Conservation (phyloP, 1,139 yeast species). For the Candida sp. region DNA sequence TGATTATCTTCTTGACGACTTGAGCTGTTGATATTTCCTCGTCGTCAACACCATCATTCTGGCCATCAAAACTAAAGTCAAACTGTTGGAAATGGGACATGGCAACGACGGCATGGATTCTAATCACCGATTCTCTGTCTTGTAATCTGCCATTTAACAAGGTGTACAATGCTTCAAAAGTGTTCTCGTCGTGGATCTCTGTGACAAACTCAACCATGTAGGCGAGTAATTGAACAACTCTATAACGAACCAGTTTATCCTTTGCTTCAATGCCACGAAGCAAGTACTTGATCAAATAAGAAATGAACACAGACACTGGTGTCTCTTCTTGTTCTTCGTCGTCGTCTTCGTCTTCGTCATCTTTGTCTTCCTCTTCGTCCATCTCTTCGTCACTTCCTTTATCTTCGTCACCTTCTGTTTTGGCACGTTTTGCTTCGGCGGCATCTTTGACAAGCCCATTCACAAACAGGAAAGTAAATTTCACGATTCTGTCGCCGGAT, state of each 20-base stretch:
- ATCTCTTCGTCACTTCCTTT: conserved; percentile 10
- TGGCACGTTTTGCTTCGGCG: conserved; percentile 18
- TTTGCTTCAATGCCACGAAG: conserved; percentile 79
- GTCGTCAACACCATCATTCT: conserved; percentile 30
- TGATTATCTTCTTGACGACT: conserved; percentile 54
- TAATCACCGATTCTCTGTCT: conserved; percentile 80
- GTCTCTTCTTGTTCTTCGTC: conserved; percentile 29
- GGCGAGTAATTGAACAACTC: conserved; percentile 82
- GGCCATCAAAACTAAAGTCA: conserved; percentile 43
- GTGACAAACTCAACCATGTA: conserved; percentile 73
- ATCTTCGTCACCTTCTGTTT: neutral
- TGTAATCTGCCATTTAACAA: conserved; percentile 66
- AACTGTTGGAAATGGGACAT: conserved; percentile 76
- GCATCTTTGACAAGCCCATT: conserved; percentile 47
- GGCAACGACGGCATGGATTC: conserved; percentile 85
- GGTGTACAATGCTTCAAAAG: conserved; percentile 66
- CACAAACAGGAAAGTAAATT: conserved; percentile 72
- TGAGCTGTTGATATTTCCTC: conserved; percentile 20
- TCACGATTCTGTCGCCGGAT: conserved; percentile 79
- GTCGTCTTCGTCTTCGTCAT: conserved; percentile 29
- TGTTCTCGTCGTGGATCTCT: conserved; percentile 69
- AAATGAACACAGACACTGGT: conserved; percentile 56
- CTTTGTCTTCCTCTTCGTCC: conserved; percentile 34
- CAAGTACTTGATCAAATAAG: conserved; percentile 65
- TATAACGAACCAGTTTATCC: conserved; percentile 76